Evolutionary conservation across 352 stramenopile genomes (phyloP), one percentile per base, ranked within the genome.

Genomic region (Phytopythium boreale): DNA sequence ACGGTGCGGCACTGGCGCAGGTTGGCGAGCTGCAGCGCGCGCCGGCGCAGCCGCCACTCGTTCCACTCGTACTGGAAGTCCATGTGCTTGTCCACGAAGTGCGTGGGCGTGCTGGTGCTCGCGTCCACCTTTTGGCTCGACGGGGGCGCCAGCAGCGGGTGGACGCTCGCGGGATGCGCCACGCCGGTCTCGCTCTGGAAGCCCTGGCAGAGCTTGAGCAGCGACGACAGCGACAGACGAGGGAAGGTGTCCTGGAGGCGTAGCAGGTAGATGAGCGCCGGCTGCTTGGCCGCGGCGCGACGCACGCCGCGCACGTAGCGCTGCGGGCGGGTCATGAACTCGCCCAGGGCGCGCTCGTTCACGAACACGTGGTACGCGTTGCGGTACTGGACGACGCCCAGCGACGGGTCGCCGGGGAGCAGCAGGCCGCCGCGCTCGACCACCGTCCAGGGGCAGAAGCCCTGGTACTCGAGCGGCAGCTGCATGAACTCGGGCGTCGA

Each of bases 41-140:
- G 86, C 44, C 90, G 84, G 17, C 94, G 81, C 50, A 98, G 75
- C 57, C 81, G 90, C 95, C 95, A 98, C 70, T 98, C 93, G 76
- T 98, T 98, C 92, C 93, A 98, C 56, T 97, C 86, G 74, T 98
- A 98, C 49, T 87, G 84, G 63, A 82, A 82, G 76, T 98, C 93
- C 20, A 98, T 89, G 65, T 90, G 71, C 71, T 93, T 97, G 56
- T 98, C 89, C 8, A 96, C 59, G 76, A 98, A 98, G 71, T 98
- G 94, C 26, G 82, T 80, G 9, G 94, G 95, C 34, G 94, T 98
- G 62, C 85, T 79, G 36, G 91, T 98, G 56, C 78, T 85, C 22
- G 87, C 90, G 67, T 98, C 92, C 9, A 91, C 75, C 72, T 93
- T 96, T 43, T 85, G 81, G 2, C 74, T 75, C 20, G 71, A 56